Evolutionary conservation across 495 filamentous ascomycete species (phyloP), one percentile per base, ranked within the genome.

Genomic region (Penicillium flavigenum): DNA sequence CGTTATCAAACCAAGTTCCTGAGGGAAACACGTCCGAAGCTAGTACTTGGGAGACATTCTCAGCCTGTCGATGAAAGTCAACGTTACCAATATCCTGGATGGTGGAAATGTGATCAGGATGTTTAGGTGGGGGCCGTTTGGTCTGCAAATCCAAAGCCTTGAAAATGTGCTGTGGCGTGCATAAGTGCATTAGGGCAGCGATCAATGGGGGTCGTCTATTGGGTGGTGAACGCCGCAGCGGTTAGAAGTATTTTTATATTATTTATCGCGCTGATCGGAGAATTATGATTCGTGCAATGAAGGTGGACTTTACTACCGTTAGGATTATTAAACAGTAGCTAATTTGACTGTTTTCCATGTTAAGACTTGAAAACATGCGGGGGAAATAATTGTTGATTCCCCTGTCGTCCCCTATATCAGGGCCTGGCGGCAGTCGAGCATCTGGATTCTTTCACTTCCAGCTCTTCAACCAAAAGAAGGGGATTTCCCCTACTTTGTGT

Each of bases 181-280:
- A 68, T 63, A 56, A 62, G 54, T 44, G 16, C 42, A 8, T 47
- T 20, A 31, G 22, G 54, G 42, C 26, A 29, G 56, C 27, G 42
- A 43, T 45, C 24, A 20, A 53, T 50, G 26, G 22, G 38, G 48
- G 36, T 51, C 26, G 39, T 39, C 58, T 57, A 58, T 66, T 70
- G 63, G 64, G 20, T 16, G 51, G 38, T 29, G 59, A 66, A 61
- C 63, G 64, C 59, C 64, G 60, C 63, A 59, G 73, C 73, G 73
- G 72, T 67, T 76, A 76, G 59, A 50, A 10, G 10, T 12, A 14
- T 14, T 34, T 34, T 12, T 34, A 59, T 65, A 67, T 67, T 63
- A 61, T 50, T 42, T 62, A 58, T 61, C 53, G 24, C 11, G 53
- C 51, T 42, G 58, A 51, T 61, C 36, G 24, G 5, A 24, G 12